A percentile compares a stretch with the other conserved stretches of the same genome.
Evolutionary conservation across 768 basidiomycete genomes (phyloP).

Genomic region (Inosperma sp.): DNA sequence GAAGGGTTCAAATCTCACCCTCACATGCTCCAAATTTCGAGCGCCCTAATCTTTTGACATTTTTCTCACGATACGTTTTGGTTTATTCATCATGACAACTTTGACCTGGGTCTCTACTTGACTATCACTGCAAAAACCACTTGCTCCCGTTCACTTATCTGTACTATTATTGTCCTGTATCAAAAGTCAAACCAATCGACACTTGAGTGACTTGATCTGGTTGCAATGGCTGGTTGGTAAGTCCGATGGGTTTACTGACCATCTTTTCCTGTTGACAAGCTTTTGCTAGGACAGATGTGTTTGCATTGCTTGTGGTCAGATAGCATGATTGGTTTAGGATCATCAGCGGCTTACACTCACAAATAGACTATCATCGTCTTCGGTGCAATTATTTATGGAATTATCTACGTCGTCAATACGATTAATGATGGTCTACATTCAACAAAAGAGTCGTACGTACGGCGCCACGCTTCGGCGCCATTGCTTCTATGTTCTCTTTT

Average conservation of each 20-base stretch:
- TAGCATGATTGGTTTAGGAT: background rate
- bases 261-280: background rate
- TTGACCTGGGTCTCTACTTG: too few relatives aligned
- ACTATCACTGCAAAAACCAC: background rate
- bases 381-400: constrained; percentile 42
- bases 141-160: too few relatives aligned
- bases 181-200: too few relatives aligned
- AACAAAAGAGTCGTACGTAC: constrained; percentile 53
- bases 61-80: too few relatives aligned
- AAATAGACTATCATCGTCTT: constrained; percentile 47
- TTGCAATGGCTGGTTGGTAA: constrained; percentile 4
- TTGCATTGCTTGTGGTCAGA: constrained; percentile 3
- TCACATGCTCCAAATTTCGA: too few relatives aligned
- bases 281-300: background rate
- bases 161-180: too few relatives aligned
- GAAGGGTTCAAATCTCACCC: too few relatives aligned
- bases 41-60: too few relatives aligned
- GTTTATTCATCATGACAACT: too few relatives aligned
- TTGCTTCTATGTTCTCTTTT: background rate
- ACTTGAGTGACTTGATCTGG: background rate
- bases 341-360: background rate
- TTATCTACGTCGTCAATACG: constrained; percentile 34
- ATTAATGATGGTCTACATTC: constrained; percentile 42
- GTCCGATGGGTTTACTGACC: background rate
- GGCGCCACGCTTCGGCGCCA: background rate